phyloP scores from a whole-genome alignment of 2,329 filamentous ascomycete genomes.

The Emmonsiellopsis sp. region DNA sequence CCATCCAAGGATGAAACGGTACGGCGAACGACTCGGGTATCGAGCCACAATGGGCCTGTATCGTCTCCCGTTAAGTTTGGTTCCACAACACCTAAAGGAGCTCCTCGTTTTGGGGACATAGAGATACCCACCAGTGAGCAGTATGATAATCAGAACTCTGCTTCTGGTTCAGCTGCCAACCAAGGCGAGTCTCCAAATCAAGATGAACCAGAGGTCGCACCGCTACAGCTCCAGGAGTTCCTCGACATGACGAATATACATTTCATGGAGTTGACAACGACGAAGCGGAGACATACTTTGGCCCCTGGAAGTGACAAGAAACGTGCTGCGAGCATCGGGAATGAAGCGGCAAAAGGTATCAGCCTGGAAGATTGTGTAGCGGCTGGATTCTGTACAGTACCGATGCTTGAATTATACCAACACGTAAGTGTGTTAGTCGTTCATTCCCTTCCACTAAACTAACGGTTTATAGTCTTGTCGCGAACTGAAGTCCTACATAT shows the following conservation, averaged over 20 bases:
- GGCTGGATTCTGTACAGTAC: slow-evolving; percentile 81
- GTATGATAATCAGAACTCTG: slow-evolving; percentile 14
- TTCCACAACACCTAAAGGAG: slow-evolving; percentile 45
- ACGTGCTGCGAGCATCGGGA: slow-evolving; percentile 16
- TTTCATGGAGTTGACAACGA: slow-evolving; percentile 98
- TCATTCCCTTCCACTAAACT: slow-evolving; percentile 1
- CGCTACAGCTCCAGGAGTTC: slow-evolving; percentile 82
- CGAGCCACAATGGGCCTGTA: slow-evolving; percentile 32
- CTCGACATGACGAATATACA: slow-evolving; percentile 91
- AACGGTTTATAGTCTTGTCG: slow-evolving; percentile 57
- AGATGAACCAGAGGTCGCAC: slow-evolving; percentile 40
- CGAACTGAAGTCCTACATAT: slow-evolving; percentile 94
- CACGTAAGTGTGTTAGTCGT: slow-evolving; percentile 48
- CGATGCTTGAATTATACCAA: slow-evolving; percentile 89
- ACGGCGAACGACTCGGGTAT: slow-evolving; percentile 46
- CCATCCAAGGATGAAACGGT: slow-evolving; percentile 57
- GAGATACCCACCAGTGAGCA: background rate
- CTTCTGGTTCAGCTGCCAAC: slow-evolving; percentile 35
- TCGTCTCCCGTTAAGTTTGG: slow-evolving; percentile 21
- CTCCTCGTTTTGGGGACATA: slow-evolving; percentile 46
- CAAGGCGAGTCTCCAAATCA: slow-evolving; percentile 37
- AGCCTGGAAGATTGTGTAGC: slow-evolving; percentile 68
- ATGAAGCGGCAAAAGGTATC: slow-evolving; percentile 20
- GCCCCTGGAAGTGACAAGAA: slow-evolving; percentile 45
- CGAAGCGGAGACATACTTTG: slow-evolving; percentile 79